Conservation (phyloP, 1,284 basidiomycete genomes). For the Ganoderma sp. region DNA sequence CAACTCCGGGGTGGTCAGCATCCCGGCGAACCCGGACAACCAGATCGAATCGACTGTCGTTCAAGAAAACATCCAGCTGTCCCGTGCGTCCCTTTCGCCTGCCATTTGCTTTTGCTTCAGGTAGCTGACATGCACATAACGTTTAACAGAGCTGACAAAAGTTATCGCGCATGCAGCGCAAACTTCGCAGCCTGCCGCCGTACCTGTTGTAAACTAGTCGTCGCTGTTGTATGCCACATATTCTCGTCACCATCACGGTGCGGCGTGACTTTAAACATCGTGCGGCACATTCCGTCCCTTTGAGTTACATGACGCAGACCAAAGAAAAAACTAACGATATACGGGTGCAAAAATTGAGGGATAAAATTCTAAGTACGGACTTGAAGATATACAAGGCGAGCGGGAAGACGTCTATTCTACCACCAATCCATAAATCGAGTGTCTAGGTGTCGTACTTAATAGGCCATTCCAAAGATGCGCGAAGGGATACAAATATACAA, state of each 20-base stretch:
- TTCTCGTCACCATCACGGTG: not conserved
- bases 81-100: constrained; percentile 61
- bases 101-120: no score
- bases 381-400: not conserved
- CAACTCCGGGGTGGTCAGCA: constrained; percentile 62
- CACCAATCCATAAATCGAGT: not conserved
- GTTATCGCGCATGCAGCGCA: constrained; percentile 76
- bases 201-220: constrained; percentile 30
- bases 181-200: constrained; percentile 31
- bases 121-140: not conserved
- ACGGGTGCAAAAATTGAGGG: not conserved
- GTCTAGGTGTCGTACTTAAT: not conserved
- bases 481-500: not conserved
- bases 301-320: not conserved
- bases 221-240: constrained; percentile 22
- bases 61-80: constrained; percentile 87
- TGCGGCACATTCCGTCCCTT: not conserved
- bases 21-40: constrained; percentile 93
- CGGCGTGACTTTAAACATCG: not conserved
- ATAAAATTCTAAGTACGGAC: not conserved
- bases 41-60: constrained; percentile 94
- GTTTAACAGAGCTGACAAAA: constrained; percentile 75
- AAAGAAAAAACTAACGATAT: not conserved
- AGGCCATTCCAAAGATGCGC: constrained; percentile 1
- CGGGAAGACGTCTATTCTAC: not conserved